Evolutionary conservation across 257 asterid species (phyloP).

Genomic region (Fraxinus americana): DNA sequence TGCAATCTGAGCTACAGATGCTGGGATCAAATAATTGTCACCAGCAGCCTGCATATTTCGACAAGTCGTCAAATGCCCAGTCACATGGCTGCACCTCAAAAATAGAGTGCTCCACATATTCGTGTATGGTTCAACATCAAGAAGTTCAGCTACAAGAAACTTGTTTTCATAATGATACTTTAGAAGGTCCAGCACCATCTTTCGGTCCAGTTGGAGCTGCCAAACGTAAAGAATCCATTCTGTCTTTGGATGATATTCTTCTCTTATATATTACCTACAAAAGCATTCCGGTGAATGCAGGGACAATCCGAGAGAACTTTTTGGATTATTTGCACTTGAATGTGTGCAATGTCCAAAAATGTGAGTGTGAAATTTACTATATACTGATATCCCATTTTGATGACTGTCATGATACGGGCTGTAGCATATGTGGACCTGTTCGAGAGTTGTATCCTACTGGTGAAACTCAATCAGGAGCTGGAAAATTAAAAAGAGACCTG

Average conservation of each 20-base stretch:
- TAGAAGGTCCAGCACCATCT: neutral
- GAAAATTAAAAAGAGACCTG: slow-evolving; percentile 18
- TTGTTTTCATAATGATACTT: neutral
- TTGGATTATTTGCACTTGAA: slow-evolving; percentile 38
- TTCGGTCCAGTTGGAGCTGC: slow-evolving; percentile 30
- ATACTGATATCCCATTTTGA: slow-evolving; percentile 44
- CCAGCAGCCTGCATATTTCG: slow-evolving; percentile 25
- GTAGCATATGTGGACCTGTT: slow-evolving; percentile 43
- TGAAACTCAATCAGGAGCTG: slow-evolving; percentile 26
- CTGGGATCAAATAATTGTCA: slow-evolving; percentile 17
- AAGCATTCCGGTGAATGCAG: slow-evolving; percentile 22
- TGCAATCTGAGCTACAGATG: slow-evolving; percentile 26
- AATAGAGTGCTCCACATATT: slow-evolving; percentile 7
- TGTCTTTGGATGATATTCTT: slow-evolving; percentile 30
- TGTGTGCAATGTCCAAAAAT: slow-evolving; percentile 31
- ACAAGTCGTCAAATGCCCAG: slow-evolving; percentile 26
- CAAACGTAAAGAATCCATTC: slow-evolving; percentile 20
- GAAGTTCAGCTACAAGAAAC: slow-evolving; percentile 11
- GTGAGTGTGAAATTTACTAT: slow-evolving; percentile 38
- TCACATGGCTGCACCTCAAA: slow-evolving; percentile 13
- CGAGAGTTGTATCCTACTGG: slow-evolving; percentile 5
- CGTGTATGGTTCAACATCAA: slow-evolving; percentile 16
- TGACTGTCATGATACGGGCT: slow-evolving; percentile 31
- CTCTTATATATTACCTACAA: slow-evolving; percentile 30
- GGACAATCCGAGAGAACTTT: slow-evolving; percentile 32